Evolutionary conservation across 805 yeast species (phyloP).

Genomic region (Wickerhamiella galacta): DNA sequence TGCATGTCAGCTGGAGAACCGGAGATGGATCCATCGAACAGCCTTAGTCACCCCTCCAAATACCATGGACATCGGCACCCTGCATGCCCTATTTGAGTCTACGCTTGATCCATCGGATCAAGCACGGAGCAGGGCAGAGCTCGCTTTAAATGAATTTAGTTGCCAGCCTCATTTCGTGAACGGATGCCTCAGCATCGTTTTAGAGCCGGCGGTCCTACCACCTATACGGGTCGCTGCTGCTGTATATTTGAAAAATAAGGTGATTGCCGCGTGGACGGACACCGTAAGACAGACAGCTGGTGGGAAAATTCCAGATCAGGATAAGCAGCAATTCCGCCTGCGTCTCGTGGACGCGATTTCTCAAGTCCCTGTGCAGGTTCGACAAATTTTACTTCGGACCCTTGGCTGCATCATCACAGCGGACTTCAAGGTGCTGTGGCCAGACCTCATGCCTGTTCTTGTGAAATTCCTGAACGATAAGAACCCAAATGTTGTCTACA

Average conservation of each 20-base stretch:
- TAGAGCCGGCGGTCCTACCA: constrained; percentile 32
- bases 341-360: constrained; percentile 51
- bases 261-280: constrained; percentile 44
- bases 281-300: constrained; percentile 18
- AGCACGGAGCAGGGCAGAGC: constrained; percentile 34
- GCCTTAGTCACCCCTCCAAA: too few relatives aligned
- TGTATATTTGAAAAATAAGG: constrained; percentile 64
- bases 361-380: constrained; percentile 25
- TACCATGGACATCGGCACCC: not conserved
- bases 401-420: constrained; percentile 33
- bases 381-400: constrained; percentile 30
- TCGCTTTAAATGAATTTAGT: constrained; percentile 39
- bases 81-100: not conserved
- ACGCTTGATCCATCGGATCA: not conserved
- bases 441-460: constrained; percentile 32
- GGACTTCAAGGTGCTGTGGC: constrained; percentile 41
- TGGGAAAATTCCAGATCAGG: constrained; percentile 45
- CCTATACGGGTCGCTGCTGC: constrained; percentile 58
- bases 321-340: constrained; percentile 56
- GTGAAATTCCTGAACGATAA: constrained; percentile 29
- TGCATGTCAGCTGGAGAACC: too few relatives aligned
- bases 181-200: constrained; percentile 64
- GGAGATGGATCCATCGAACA: too few relatives aligned
- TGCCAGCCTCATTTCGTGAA: constrained; percentile 55
- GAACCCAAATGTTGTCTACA: constrained; percentile 33